These are phyloP conservation scores for Aspergillus caelatus DNA, from an alignment of 2,329 filamentous ascomycete species.

Conservation along the genomic window DNA sequence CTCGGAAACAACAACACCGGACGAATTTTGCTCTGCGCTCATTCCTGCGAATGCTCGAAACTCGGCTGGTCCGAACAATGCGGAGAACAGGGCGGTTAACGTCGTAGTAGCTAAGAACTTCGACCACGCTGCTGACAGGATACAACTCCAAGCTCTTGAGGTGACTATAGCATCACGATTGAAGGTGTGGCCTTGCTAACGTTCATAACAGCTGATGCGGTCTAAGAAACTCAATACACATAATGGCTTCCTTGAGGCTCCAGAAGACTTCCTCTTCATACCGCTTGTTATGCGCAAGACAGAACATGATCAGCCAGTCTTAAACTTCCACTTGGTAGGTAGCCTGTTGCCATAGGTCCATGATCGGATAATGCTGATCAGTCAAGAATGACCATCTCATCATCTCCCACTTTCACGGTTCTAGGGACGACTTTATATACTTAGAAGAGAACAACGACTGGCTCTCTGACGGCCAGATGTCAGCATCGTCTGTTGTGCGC, in stretches of 20 bases:
- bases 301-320: slow-evolving; percentile 30
- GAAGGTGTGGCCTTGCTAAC: slow-evolving; percentile 15
- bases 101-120: slow-evolving; percentile 81
- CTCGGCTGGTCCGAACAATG: slow-evolving; percentile 31
- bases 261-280: slow-evolving; percentile 78
- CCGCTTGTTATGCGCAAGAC: slow-evolving; percentile 61
- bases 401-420: slow-evolving; percentile 82
- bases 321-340: slow-evolving; percentile 48
- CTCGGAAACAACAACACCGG: slow-evolving; percentile 71
- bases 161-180: slow-evolving; percentile 32
- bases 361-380: not conserved
- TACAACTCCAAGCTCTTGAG: slow-evolving; percentile 79
- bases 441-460: slow-evolving; percentile 63
- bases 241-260: slow-evolving; percentile 72
- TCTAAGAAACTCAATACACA: slow-evolving; percentile 76
- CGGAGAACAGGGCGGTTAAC: slow-evolving; percentile 70
- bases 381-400: slow-evolving; percentile 76
- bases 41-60: slow-evolving; percentile 48
- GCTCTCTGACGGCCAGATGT: slow-evolving; percentile 37
- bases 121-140: slow-evolving; percentile 68
- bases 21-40: slow-evolving; percentile 76
- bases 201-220: slow-evolving; percentile 68
- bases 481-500: slow-evolving; percentile 42
- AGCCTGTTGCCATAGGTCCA: not conserved
- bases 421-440: slow-evolving; percentile 72